Conservation (phyloP, 176 grass and related monocot genomes). For the Carex pumila region DNA sequence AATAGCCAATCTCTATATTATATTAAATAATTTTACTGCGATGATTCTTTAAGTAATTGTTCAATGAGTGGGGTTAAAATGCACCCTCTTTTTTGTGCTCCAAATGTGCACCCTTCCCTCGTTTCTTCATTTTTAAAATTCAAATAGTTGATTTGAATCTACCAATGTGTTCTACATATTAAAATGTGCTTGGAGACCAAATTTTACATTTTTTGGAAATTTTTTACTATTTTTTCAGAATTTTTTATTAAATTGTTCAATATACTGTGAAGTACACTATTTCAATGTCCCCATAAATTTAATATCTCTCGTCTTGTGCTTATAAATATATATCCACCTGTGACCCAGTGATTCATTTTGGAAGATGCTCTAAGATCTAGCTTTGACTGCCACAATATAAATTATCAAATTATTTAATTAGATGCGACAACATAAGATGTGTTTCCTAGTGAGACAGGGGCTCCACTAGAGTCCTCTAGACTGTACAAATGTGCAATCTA, state of each 20-base stretch:
- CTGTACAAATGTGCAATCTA: not conserved
- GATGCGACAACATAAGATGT: constrained; percentile 15
- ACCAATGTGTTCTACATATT: too few species aligned
- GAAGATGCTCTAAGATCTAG: constrained; percentile 78
- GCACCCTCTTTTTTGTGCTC: too few species aligned
- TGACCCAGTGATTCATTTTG: constrained; percentile 52
- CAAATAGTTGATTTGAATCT: too few species aligned
- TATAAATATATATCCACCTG: constrained; percentile 50
- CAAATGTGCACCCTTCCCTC: too few species aligned
- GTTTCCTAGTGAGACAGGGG: not conserved
- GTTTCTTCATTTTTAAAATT: too few species aligned
- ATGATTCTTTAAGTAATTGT: not conserved
- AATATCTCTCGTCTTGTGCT: not conserved
- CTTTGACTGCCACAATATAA: constrained; percentile 56
- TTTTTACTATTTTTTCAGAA: too few species aligned
- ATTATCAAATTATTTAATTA: constrained; percentile 11
- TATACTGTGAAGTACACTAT: not conserved
- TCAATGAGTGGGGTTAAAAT: too few species aligned
- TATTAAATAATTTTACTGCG: not conserved
- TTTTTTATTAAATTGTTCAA: not conserved
- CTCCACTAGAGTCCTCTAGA: not conserved
- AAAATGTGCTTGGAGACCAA: too few species aligned
- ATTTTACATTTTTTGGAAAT: too few species aligned
- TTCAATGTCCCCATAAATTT: not conserved
- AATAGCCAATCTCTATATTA: too few species aligned